These are phyloP conservation scores for Botryotinia globosa DNA, from an alignment of 2,329 filamentous ascomycete genomes.

Conservation along the genomic window DNA sequence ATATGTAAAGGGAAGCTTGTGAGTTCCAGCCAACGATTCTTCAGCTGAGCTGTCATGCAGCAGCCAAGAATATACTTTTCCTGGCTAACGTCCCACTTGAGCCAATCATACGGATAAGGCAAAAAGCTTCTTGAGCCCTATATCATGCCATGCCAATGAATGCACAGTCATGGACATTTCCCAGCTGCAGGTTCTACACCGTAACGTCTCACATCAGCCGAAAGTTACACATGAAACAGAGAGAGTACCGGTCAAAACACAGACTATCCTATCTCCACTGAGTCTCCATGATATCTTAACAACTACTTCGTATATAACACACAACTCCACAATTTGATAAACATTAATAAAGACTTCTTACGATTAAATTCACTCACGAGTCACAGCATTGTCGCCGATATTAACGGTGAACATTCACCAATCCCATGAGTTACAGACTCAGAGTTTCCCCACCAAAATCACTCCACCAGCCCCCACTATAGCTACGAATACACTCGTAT, in stretches of 20 bases:
- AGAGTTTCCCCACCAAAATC: constrained; percentile 2
- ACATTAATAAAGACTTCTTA: not conserved
- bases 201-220: constrained; percentile 6
- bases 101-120: not conserved
- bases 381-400: not conserved
- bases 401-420: constrained; percentile 11
- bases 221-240: not conserved
- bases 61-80: not conserved
- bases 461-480: constrained; percentile 11
- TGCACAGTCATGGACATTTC: not conserved
- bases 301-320: not conserved
- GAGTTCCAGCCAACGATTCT: not conserved
- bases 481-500: not conserved
- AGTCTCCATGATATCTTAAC: not conserved
- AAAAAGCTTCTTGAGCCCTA: constrained; percentile 1
- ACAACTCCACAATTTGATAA: not conserved
- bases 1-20: not conserved
- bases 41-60: constrained; percentile 13
- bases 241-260: not conserved
- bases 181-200: constrained; percentile 12
- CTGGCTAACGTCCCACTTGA: not conserved
- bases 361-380: not conserved
- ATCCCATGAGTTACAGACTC: not conserved
- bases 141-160: constrained; percentile 4
- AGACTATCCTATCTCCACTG: not conserved